Evolutionary conservation across 78 protist genomes (phyloP).

Genomic region (slime mould (Dictyostelium discoideum)): dicty_2.7 NC_007090.3:4515501-4516000

Average conservation of each 20-base stretch:
- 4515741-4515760: slow-evolving; percentile 91
- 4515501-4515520: too few species aligned
- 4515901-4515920: slow-evolving; percentile 57
- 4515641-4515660: slow-evolving; percentile 97
- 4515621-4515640: slow-evolving; percentile 91
- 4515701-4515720: slow-evolving; percentile 98
- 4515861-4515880: slow-evolving; percentile 59
- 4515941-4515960: background rate
- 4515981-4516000: background rate
- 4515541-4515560: slow-evolving; percentile 97
- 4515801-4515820: slow-evolving; percentile 99
- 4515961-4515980: background rate
- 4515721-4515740: slow-evolving; percentile 93
- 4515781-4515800: slow-evolving; percentile 99
- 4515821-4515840: slow-evolving; percentile 95
- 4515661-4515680: slow-evolving; percentile 96
- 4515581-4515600: slow-evolving; percentile 95
- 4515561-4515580: slow-evolving; percentile 94
- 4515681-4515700: slow-evolving; percentile 93
- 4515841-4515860: slow-evolving; percentile 83
- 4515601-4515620: slow-evolving; percentile 97
- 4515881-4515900: slow-evolving; percentile 64
- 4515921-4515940: slow-evolving; percentile 59
- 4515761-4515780: slow-evolving; percentile 46
- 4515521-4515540: slow-evolving; percentile 94